Evolutionary conservation across 1,139 yeast species (phyloP), one percentile per base, ranked within the genome.

Genomic region (Lodderomyces theae): DNA sequence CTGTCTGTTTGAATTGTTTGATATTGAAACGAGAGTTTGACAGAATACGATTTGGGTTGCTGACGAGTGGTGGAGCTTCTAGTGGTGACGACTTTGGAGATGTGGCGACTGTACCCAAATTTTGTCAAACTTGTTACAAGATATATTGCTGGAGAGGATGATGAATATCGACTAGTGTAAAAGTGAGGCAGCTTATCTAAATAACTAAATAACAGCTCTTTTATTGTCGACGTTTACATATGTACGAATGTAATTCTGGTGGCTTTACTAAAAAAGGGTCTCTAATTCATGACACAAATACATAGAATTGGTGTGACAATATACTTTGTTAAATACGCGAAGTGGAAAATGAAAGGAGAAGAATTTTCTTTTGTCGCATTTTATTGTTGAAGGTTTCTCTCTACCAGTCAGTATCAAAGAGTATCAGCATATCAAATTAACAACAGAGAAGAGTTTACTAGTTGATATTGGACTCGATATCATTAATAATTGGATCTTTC

Each of bases 1-100:
- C 74, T 6, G 60, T 64, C 22, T 82, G 89, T 53, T 49, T 82
- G 9, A 79, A 77, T 8, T 82, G 89, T 60, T 77, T 85, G 1
- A 58, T 80, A 18, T 49, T 80, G 16, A 80, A 79, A 50, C 61
- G 87, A 49, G 67, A 72, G 26, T 72, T 73, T 47, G 86, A 80
- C 46, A 59, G 77, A 37, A 58, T 34, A 38, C 53, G 30, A 39
- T 52, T 13, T 28, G 31, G 31, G 15, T 8, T 25, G 9, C 18
- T 28, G 31, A 11, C 18, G 12, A 6, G 18, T n/a, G n/a, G n/a
- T n/a, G n/a, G n/a, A n/a, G n/a, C n/a, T n/a, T n/a, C n/a, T n/a
- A n/a, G n/a, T n/a, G n/a, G n/a, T n/a, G n/a, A n/a, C n/a, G n/a
- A n/a, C n/a, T n/a, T n/a, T n/a, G n/a, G n/a, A n/a, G n/a, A n/a